A percentile compares a stretch with the other conserved stretches of the same genome.
phyloP scores from a whole-genome alignment of 805 yeast genomes.

The Ogataea paradorogensis region DNA sequence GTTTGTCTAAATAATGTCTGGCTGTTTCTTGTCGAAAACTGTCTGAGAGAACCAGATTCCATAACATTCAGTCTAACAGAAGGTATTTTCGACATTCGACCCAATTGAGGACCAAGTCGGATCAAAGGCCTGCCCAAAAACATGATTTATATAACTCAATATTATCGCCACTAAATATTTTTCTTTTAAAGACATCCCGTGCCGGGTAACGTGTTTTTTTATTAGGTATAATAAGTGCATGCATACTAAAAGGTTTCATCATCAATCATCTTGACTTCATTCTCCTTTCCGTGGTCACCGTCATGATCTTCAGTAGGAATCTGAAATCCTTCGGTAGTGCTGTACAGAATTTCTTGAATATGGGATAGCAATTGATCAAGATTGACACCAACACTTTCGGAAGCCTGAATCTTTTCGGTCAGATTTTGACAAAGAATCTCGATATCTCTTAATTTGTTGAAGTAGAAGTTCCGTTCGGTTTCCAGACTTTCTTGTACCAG shows the following conservation, averaged over 20 bases:
- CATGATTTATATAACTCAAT: neutral
- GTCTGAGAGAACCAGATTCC: neutral
- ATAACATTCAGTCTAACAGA: neutral
- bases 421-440: conserved; percentile 74
- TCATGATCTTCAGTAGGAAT: conserved; percentile 40
- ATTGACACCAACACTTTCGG: conserved; percentile 23
- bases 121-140: conserved; percentile 3
- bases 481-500: conserved; percentile 64
- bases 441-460: conserved; percentile 82
- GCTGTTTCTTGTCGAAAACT: conserved; percentile 18
- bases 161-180: conserved; percentile 8
- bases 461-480: conserved; percentile 86
- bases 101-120: conserved; percentile 2
- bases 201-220: conserved; percentile 7
- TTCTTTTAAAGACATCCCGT: neutral
- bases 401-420: conserved; percentile 45
- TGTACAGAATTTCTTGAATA: conserved; percentile 72
- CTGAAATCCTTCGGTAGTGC: conserved; percentile 82
- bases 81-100: neutral
- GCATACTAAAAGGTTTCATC: conserved; percentile 34
- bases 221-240: conserved; percentile 4
- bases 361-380: conserved; percentile 48
- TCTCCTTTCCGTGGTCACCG: conserved; percentile 12
- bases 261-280: conserved; percentile 30
- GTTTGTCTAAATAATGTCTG: conserved; percentile 15